Base-by-base conservation (phyloP, 2,329 filamentous ascomycete species). In the Paraconiothyrium brasiliense region DNA sequence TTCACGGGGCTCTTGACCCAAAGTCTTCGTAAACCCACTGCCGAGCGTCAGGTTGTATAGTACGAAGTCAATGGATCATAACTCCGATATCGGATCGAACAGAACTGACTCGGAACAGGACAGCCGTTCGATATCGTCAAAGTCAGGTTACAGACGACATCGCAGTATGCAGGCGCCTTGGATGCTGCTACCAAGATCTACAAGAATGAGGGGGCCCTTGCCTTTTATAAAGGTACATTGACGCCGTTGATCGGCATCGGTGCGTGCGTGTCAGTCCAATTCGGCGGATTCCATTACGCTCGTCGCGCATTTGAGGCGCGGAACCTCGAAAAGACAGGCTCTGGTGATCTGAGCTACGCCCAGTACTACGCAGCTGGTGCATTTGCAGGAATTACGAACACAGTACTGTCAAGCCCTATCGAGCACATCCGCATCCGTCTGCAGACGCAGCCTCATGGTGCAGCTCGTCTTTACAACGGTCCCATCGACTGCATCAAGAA, bases 211-310 rank as follows among this genome's bases (percentile, higher is more conserved):
- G 95, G 95, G 1, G 85, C 93, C 2, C 82, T 92, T 13, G 95
- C 95, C 60, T 99, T 99, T 84, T 99, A 99, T 88, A 99, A 99
- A 69, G 95, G 95, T 73, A 98, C 95, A 0, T 85, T 99, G 59
- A 98, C 95, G 5, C 95, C 95, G 0, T 85, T 99, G 59, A 87
- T 99, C 60, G 95, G 95, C 69, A 98, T 99, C 76, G 95, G 95
- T 70, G 95, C 95, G 70, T 99, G 95, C 79, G 94, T 89, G 49
- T 97, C 93, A n/a, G 91, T 99, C 72, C 95, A 99, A 84, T 99
- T 99, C 79, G 95, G 94, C 66, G 95, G 92, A 72, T 99, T 98
- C 85, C 93, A 97, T 84, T 90, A 91, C 75, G 94, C 94, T 9
- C 92, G 92, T 62, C 92, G 95, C 62, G 90, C 87, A 73, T 89